Evolutionary conservation across 257 asterid species (phyloP).

Genomic region (Phtheirospermum japonicum): DNA sequence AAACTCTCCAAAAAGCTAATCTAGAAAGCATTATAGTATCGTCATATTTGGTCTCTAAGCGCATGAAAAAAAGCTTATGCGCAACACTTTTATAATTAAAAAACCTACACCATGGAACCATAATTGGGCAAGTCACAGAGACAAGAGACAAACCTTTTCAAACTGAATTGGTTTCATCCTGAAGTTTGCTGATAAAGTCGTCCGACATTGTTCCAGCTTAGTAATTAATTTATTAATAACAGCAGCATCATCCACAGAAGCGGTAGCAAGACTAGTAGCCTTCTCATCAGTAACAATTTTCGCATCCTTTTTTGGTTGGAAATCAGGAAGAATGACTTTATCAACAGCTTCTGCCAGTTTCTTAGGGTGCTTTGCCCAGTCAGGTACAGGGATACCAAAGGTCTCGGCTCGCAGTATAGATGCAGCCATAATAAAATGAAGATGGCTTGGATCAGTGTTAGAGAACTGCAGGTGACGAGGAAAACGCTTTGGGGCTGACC

Average conservation of each 20-base stretch:
- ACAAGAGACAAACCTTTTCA: constrained; percentile 61
- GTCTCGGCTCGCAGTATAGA: constrained; percentile 83
- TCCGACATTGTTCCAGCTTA: constrained; percentile 65
- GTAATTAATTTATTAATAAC: constrained; percentile 59
- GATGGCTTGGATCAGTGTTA: constrained; percentile 69
- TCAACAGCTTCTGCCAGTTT: constrained; percentile 68
- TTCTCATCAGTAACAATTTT: constrained; percentile 89
- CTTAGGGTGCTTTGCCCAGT: constrained; percentile 76
- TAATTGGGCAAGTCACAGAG: constrained; percentile 1
- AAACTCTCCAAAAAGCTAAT: background rate
- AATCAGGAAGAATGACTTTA: constrained; percentile 59
- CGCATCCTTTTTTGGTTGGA: constrained; percentile 63
- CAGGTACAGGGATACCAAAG: constrained; percentile 72
- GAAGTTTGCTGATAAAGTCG: constrained; percentile 53
- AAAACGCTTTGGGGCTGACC: constrained; percentile 95
- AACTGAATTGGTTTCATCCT: constrained; percentile 88
- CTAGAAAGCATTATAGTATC: background rate
- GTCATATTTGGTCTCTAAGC: background rate
- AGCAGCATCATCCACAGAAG: constrained; percentile 77
- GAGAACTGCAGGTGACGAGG: constrained; percentile 77
- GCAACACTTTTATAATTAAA: background rate
- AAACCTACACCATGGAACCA: background rate
- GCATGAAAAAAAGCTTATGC: background rate
- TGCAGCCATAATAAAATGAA: constrained; percentile 77
- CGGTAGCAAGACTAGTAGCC: constrained; percentile 71